Evolutionary conservation across 2,329 filamentous ascomycete genomes (phyloP), one percentile per base, ranked within the genome.

Genomic region (Trichophyton equinum): DNA sequence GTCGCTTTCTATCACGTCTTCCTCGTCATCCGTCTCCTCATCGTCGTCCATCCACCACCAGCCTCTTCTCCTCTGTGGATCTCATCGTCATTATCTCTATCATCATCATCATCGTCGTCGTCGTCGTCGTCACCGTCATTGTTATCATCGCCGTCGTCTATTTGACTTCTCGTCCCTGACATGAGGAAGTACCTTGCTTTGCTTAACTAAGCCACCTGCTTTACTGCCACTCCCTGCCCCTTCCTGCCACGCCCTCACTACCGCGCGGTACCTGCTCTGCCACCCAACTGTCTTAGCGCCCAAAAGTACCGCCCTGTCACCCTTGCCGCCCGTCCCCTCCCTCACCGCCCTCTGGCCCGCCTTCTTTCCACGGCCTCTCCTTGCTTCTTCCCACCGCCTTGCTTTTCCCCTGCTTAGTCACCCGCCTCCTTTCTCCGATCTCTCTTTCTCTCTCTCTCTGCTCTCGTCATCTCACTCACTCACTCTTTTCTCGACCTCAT

Each of bases 401-500:
- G 9, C 38, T 40, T 40, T 40, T 40, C 38, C 15, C 8, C 11
- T 7, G 47, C 49, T 53, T 27, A 53, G 49, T 53, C 49, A 53
- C 30, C 22, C 47, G 4, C 47, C 20, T 15, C 47, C 22, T 30
- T 53, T 53, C 49, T 53, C 27, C 49, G 49, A 27, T 53, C 49
- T 53, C 49, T 30, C 49, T 33, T 53, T 20, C n/a, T n/a, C n/a
- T n/a, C n/a, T n/a, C n/a, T n/a, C n/a, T n/a, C n/a, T n/a, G n/a
- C n/a, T n/a, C n/a, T n/a, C n/a, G n/a, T n/a, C n/a, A n/a, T n/a
- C n/a, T n/a, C n/a, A n/a, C n/a, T n/a, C n/a, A n/a, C n/a, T n/a
- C n/a, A n/a, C n/a, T 18, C 18, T 18, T 18, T 18, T 18, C 18
- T 30, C 27, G 1, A 8, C 64, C 68, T 68, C 61, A 58, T 60